phyloP scores from a whole-genome alignment of 139 green algal species.

The Tetraselmis striata region DNA sequence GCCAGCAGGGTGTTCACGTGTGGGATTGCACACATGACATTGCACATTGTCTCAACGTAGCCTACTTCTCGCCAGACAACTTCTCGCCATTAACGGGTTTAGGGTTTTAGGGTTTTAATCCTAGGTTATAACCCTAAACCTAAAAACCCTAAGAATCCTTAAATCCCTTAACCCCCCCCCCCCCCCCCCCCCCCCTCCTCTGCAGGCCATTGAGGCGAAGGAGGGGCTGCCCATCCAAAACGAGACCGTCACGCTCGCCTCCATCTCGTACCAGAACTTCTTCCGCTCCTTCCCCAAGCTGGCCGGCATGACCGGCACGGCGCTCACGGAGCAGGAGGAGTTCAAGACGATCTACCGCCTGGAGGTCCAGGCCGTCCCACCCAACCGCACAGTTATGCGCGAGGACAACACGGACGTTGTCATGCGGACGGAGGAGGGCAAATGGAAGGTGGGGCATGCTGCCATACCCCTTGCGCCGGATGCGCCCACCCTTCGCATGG shows the following conservation, averaged over 20 bases:
- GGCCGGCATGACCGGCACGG: constrained; percentile 88
- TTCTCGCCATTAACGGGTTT: too few species aligned
- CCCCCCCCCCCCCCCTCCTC: too few species aligned
- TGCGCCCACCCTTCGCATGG: too few species aligned
- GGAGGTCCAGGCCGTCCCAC: constrained; percentile 74
- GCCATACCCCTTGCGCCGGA: too few species aligned
- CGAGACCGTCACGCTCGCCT: constrained; percentile 90
- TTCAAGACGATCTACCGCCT: constrained; percentile 96
- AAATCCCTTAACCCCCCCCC: too few species aligned
- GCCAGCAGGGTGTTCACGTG: too few species aligned
- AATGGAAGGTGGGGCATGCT: constrained; percentile 73
- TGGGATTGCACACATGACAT: too few species aligned
- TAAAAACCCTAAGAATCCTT: too few species aligned
- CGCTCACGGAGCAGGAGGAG: constrained; percentile 88
- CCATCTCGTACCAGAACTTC: constrained; percentile 92
- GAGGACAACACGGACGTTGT: constrained; percentile 93
- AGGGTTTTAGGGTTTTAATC: too few species aligned
- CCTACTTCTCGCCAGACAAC: too few species aligned
- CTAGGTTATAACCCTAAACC: too few species aligned
- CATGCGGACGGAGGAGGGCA: constrained; percentile 66
- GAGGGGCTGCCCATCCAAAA: constrained; percentile 92
- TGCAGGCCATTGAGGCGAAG: constrained; percentile 95
- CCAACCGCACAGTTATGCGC: constrained; percentile 47
- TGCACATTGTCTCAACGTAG: too few species aligned
- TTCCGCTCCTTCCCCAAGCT: constrained; percentile 66